phyloP scores from a whole-genome alignment of 257 asterid genomes.

The Anisodus acutangulus region DNA sequence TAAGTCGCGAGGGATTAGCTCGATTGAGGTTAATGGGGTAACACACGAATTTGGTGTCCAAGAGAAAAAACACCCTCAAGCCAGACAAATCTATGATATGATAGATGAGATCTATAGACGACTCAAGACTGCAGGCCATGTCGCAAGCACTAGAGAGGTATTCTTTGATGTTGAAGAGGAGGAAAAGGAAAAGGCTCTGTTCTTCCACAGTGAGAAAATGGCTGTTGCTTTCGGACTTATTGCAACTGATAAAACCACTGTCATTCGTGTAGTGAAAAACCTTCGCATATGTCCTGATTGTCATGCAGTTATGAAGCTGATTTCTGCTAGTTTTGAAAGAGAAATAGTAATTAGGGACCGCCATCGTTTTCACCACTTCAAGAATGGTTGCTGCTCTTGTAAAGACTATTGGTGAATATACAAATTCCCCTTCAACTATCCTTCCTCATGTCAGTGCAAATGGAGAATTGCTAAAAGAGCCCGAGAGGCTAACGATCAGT shows the following conservation, averaged over 20 bases:
- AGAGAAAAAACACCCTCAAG: slow-evolving; percentile 35
- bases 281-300: slow-evolving; percentile 39
- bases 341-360: slow-evolving; percentile 37
- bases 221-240: slow-evolving; percentile 39
- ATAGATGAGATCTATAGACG: slow-evolving; percentile 34
- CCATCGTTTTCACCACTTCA: slow-evolving; percentile 36
- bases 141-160: slow-evolving; percentile 35
- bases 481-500: neutral
- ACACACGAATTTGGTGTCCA: slow-evolving; percentile 38
- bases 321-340: slow-evolving; percentile 33
- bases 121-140: slow-evolving; percentile 34
- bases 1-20: slow-evolving; percentile 35
- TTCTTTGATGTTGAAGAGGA: slow-evolving; percentile 40
- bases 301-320: slow-evolving; percentile 37
- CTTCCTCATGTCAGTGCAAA: neutral
- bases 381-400: slow-evolving; percentile 36
- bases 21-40: slow-evolving; percentile 36
- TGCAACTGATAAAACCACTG: slow-evolving; percentile 28
- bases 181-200: slow-evolving; percentile 36
- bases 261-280: slow-evolving; percentile 36
- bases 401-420: slow-evolving; percentile 32
- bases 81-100: slow-evolving; percentile 32
- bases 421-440: neutral
- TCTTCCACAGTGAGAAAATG: slow-evolving; percentile 37
- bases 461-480: neutral